Percentiles rank a stretch among this genome's conserved stretches.
Evolutionary conservation across 768 basidiomycete genomes (phyloP).

Genomic region (Lentinula detonsa): DNA sequence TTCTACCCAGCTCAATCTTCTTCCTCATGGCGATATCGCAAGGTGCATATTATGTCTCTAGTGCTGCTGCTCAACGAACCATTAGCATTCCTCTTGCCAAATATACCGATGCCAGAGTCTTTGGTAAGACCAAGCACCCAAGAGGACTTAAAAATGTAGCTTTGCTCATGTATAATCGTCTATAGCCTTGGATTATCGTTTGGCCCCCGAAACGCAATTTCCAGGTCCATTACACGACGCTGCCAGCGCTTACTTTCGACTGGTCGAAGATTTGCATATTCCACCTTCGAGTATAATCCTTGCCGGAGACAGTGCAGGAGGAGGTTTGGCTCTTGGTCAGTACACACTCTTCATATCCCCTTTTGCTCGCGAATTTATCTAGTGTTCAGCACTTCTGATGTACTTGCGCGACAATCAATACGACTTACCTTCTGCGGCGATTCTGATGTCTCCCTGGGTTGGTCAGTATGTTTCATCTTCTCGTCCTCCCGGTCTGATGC

Average conservation of each 20-base stretch:
- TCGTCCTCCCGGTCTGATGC: background rate
- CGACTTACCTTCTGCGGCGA: slow-evolving; percentile 76
- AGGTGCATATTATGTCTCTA: slow-evolving; percentile 93
- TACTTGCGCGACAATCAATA: slow-evolving; percentile 93
- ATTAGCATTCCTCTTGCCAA: slow-evolving; percentile 91
- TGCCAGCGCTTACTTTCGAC: slow-evolving; percentile 79
- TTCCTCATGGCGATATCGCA: background rate
- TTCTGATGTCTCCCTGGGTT: slow-evolving; percentile 94
- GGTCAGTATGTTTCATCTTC: slow-evolving; percentile 44
- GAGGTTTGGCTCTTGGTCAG: slow-evolving; percentile 60
- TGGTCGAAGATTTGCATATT: slow-evolving; percentile 83
- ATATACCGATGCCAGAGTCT: slow-evolving; percentile 83
- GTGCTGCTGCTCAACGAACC: slow-evolving; percentile 83
- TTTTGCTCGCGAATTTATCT: background rate
- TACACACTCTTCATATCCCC: background rate
- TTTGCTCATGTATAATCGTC: background rate
- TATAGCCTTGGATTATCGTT: slow-evolving; percentile 87
- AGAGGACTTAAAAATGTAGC: background rate
- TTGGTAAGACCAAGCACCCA: slow-evolving; percentile 34
- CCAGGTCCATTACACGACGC: slow-evolving; percentile 87
- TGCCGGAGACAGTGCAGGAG: slow-evolving; percentile 92
- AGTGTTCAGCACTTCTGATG: slow-evolving; percentile 60
- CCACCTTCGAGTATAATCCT: slow-evolving; percentile 88
- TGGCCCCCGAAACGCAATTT: slow-evolving; percentile 93
- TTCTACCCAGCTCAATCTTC: background rate